Conservation (phyloP, 106 monocot species). For the Platanthera guangdongensis region DNA sequence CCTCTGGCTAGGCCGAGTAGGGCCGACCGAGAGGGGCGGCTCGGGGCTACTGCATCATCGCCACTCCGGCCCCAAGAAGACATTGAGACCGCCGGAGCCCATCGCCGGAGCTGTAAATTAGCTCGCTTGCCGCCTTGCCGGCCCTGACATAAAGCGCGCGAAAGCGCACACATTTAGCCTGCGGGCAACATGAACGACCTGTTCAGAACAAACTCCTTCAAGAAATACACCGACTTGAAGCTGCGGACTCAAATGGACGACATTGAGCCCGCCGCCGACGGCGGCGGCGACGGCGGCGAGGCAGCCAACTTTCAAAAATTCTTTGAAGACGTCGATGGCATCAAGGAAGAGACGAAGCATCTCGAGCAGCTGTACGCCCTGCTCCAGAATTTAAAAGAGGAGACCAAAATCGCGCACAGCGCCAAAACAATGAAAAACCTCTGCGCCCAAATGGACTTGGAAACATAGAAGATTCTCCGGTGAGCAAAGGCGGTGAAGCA, state of each 20-base stretch:
- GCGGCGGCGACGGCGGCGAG: constrained; percentile 2
- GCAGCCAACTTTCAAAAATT: constrained; percentile 30
- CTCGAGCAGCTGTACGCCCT: constrained; percentile 36
- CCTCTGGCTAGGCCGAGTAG: too few species aligned
- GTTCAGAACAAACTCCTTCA: constrained; percentile 43
- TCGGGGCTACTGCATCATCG: too few species aligned
- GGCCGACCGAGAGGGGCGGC: too few species aligned
- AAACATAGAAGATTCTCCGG: constrained; percentile 37
- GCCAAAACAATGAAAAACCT: constrained; percentile 32
- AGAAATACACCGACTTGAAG: constrained; percentile 40
- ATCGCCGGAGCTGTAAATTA: too few species aligned
- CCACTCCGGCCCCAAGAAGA: too few species aligned
- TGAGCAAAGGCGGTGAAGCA: constrained; percentile 46
- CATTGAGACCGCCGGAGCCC: too few species aligned
- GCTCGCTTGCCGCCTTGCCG: too few species aligned
- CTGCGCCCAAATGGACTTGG: constrained; percentile 48
- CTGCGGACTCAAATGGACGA: constrained; percentile 27
- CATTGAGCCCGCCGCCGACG: constrained; percentile 6
- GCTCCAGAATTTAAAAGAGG: constrained; percentile 54
- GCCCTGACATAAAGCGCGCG: too few species aligned
- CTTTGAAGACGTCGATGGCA: constrained; percentile 43
- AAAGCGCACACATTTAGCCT: too few species aligned
- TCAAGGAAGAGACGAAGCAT: constrained; percentile 42
- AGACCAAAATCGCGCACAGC: constrained; percentile 34
- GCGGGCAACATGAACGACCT: constrained; percentile 49